These are phyloP conservation scores for Solanum pinnatisectum DNA, from an alignment of 257 asterid genomes.

Conservation along the genomic window DNA sequence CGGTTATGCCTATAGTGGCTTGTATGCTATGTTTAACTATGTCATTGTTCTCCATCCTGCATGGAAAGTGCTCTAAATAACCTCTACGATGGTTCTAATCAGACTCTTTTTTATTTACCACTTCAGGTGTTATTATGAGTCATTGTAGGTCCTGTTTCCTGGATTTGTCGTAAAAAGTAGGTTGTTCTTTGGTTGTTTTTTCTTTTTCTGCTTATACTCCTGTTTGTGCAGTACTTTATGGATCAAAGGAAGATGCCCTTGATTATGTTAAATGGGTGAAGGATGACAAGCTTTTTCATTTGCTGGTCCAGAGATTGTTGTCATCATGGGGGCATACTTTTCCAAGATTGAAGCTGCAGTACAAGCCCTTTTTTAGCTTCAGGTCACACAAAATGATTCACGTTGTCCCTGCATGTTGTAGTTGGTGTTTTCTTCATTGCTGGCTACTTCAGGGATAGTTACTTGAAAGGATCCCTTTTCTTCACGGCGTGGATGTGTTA, in stretches of 20 bases:
- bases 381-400: background rate
- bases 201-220: background rate
- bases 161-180: background rate
- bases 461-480: background rate
- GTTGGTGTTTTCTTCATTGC: background rate
- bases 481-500: background rate
- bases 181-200: background rate
- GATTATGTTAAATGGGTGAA: background rate
- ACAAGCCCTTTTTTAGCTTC: background rate
- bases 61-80: background rate
- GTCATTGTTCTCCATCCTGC: background rate
- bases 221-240: background rate
- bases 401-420: background rate
- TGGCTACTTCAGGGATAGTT: background rate
- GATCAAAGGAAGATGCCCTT: background rate
- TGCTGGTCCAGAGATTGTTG: background rate
- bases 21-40: background rate
- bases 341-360: background rate
- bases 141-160: background rate
- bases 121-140: background rate
- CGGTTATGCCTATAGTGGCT: background rate
- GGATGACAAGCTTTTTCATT: background rate
- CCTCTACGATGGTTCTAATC: background rate
- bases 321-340: background rate
- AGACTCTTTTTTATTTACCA: background rate